phyloP scores from a whole-genome alignment of 1,284 basidiomycete genomes.

The Lignosus rhinocerotis region DNA sequence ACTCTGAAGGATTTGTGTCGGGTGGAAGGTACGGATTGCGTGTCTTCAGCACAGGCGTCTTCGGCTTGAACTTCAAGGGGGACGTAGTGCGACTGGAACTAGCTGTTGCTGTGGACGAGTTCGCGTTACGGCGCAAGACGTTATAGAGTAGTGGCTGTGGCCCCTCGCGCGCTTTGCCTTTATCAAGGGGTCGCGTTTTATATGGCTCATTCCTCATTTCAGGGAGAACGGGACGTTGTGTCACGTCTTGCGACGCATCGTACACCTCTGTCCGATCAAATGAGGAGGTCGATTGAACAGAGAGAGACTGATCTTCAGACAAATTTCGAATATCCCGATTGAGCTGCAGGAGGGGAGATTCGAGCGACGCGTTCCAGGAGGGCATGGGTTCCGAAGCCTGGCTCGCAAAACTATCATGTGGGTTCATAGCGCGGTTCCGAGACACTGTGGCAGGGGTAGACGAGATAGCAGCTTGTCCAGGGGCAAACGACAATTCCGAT shows the following conservation, averaged over 20 bases:
- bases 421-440: slow-evolving; percentile 37
- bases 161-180: slow-evolving; percentile 48
- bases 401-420: slow-evolving; percentile 40
- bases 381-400: slow-evolving; percentile 44
- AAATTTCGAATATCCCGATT: slow-evolving; percentile 69
- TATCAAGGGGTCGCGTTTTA: slow-evolving; percentile 16
- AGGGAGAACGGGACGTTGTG: slow-evolving; percentile 25
- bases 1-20: slow-evolving; percentile 51
- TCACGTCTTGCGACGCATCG: slow-evolving; percentile 29
- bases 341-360: slow-evolving; percentile 75
- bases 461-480: slow-evolving; percentile 64
- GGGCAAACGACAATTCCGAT: slow-evolving; percentile 69
- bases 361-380: slow-evolving; percentile 69
- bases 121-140: slow-evolving; percentile 48
- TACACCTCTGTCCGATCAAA: slow-evolving; percentile 15
- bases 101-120: slow-evolving; percentile 21
- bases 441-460: slow-evolving; percentile 67
- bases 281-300: slow-evolving; percentile 25
- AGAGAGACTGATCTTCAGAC: slow-evolving; percentile 23
- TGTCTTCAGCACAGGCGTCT: slow-evolving; percentile 54
- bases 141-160: slow-evolving; percentile 46
- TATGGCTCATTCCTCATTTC: background rate
- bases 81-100: slow-evolving; percentile 32
- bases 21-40: slow-evolving; percentile 65
- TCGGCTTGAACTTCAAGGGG: slow-evolving; percentile 50